Evolutionary conservation across 768 basidiomycete genomes (phyloP).

Genomic region (Pluteus cervinus): DNA sequence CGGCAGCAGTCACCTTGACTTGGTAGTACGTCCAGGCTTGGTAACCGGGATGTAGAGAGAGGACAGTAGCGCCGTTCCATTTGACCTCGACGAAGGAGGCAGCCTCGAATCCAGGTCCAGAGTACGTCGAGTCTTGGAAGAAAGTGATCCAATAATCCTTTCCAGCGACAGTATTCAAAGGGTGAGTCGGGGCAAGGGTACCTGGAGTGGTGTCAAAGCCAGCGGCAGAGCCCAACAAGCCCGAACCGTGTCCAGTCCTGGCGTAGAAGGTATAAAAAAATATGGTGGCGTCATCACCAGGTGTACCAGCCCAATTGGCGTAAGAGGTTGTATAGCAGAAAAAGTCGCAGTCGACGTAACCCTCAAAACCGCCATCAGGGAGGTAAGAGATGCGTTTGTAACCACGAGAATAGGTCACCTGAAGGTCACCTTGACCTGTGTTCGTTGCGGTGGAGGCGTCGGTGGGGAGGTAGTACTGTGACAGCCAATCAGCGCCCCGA

Average conservation of each 20-base stretch:
- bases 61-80: constrained; percentile 36
- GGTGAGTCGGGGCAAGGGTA: constrained; percentile 25
- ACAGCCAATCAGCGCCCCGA: not conserved
- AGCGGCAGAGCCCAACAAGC: constrained; percentile 36
- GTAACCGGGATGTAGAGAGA: constrained; percentile 30
- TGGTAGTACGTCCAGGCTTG: constrained; percentile 30
- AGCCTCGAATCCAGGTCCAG: constrained; percentile 23
- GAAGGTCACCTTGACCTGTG: constrained; percentile 36
- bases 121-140: constrained; percentile 36
- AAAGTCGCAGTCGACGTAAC: constrained; percentile 27
- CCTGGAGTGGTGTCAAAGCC: constrained; percentile 31
- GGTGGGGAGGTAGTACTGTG: constrained; percentile 38
- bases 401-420: constrained; percentile 41
- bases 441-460: constrained; percentile 41
- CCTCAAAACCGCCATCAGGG: constrained; percentile 40
- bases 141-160: constrained; percentile 33
- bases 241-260: constrained; percentile 32
- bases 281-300: constrained; percentile 30
- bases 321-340: constrained; percentile 36
- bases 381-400: constrained; percentile 34
- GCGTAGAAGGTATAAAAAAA: constrained; percentile 36
- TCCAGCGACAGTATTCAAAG: constrained; percentile 29
- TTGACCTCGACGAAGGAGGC: constrained; percentile 31
- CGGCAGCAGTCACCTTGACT: constrained; percentile 26
- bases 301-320: constrained; percentile 34